A percentile compares a stretch with the other conserved stretches of the same genome.
Conservation (phyloP, 306 rosid genomes). For the Cicer chorassanicum region DNA sequence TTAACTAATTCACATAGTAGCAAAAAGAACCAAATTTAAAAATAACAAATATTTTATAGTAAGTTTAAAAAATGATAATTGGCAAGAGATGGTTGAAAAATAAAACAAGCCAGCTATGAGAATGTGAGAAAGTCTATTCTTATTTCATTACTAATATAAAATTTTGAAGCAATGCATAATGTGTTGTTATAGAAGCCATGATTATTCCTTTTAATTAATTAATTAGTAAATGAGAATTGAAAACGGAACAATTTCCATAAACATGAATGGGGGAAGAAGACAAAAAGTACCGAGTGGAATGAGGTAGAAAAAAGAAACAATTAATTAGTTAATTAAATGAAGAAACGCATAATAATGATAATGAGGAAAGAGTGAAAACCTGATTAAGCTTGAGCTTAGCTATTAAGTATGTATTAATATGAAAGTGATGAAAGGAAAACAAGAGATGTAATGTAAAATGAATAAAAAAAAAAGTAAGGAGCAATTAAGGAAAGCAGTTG, state of each 20-base stretch:
- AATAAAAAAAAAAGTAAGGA: background rate
- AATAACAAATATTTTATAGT: background rate
- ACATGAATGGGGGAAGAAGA: conserved; percentile 21
- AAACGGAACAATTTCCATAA: conserved; percentile 5
- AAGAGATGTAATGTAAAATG: background rate
- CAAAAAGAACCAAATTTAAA: conserved; percentile 23
- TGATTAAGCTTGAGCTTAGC: conserved; percentile 37
- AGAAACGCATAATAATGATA: background rate
- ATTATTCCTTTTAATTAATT: background rate
- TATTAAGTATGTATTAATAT: background rate
- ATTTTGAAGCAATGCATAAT: conserved; percentile 40
- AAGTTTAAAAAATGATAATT: background rate
- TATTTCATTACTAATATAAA: background rate
- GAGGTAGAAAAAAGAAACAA: conserved; percentile 44
- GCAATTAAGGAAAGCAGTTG: conserved; percentile 38
- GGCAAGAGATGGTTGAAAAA: conserved; percentile 6
- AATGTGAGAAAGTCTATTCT: conserved; percentile 43
- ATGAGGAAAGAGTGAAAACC: conserved; percentile 32
- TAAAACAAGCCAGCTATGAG: conserved; percentile 23
- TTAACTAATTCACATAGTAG: background rate
- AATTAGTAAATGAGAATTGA: conserved; percentile 9
- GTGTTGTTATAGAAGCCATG: conserved; percentile 5
- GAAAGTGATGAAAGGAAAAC: conserved; percentile 36
- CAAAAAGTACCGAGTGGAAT: conserved; percentile 48
- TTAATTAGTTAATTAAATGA: conserved; percentile 34